These are phyloP conservation scores for Chlorella sp. DNA, from an alignment of 139 green algal genomes.

Conservation along the genomic window DNA sequence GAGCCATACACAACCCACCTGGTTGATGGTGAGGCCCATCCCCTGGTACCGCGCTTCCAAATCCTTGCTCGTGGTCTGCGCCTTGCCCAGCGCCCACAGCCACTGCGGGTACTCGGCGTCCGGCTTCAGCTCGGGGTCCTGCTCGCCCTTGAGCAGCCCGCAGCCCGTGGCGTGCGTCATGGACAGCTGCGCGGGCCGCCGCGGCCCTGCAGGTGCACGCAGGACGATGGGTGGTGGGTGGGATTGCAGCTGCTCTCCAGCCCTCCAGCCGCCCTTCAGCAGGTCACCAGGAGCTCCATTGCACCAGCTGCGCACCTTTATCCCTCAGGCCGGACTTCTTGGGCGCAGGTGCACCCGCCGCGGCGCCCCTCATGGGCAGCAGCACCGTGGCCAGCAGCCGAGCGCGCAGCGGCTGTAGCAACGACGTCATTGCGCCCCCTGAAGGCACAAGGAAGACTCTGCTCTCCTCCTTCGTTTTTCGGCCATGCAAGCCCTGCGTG, in stretches of 20 bases:
- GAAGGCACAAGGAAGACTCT: too few relatives aligned
- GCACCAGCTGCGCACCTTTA: slow-evolving; percentile 21
- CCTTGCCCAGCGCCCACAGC: slow-evolving; percentile 42
- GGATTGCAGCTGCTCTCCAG: background rate
- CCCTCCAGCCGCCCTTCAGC: too few relatives aligned
- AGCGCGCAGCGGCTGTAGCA: background rate
- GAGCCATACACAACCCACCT: slow-evolving; percentile 20
- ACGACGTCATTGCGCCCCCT: background rate
- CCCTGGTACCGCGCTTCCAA: slow-evolving; percentile 40
- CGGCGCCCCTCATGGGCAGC: background rate
- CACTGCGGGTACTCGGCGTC: slow-evolving; percentile 54
- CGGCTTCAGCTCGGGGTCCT: slow-evolving; percentile 40
- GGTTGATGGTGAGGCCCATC: slow-evolving; percentile 21
- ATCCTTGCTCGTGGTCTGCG: slow-evolving; percentile 33
- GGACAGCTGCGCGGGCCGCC: slow-evolving; percentile 31
- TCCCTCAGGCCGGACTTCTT: slow-evolving; percentile 35
- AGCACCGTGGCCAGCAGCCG: background rate
- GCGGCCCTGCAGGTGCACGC: slow-evolving; percentile 24
- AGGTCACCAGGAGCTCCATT: background rate
- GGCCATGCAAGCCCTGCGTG: too few relatives aligned
- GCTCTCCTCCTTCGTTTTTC: too few relatives aligned
- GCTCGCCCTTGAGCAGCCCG: slow-evolving; percentile 44
- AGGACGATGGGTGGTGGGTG: background rate
- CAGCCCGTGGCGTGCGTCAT: slow-evolving; percentile 38
- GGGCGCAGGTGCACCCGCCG: background rate